Evolutionary conservation across 768 basidiomycete species (phyloP), one percentile per base, ranked within the genome.

Genomic region (Calocybe indica): DNA sequence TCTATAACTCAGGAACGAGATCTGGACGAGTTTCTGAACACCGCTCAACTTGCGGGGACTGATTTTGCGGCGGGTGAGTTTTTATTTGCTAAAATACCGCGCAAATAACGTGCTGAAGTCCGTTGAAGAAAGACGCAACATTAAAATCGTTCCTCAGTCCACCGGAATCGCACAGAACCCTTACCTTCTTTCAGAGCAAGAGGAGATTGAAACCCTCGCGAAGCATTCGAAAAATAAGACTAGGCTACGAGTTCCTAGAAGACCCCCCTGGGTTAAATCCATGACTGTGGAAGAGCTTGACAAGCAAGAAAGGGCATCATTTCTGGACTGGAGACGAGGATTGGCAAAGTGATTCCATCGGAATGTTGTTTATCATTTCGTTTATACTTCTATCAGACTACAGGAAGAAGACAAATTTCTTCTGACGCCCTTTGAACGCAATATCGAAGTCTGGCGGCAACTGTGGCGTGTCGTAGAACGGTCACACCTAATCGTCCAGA

Each of bases 381-480:
- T 40, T 57, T 12, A 52, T 29, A n/a, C 39, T 31, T 35, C 41
- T 38, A 41, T 30, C 48, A 96, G 93, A 48, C 71, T 97, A 9
- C 92, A 95, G 61, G 92, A 96, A 58, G 73, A 78, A 51, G 87
- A 95, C 47, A 79, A 82, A 36, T 79, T 98, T 29, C 76, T 97
- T n/a, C 73, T 97, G 1, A 95, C 94, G 0, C 95, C 93, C 5
- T 99, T 96, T 59, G 96, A 99, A 62, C 86, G 93, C 42, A 99
- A 98, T 60, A 68, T 99, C 31, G 94, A 98, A 72, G 96, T 99
- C 9, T 98, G 96, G 95, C 75, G 96, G 37, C 96, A 99, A 59
- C 77, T 99, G 6, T 99, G 96, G 96, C 78, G 96, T 44, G 96
- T 98, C 1, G 68, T 96, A 7, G 96, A 99, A 68, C 80, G 93